Base-by-base conservation (phyloP, 345 rosid species). In the Brassica juncea region DNA sequence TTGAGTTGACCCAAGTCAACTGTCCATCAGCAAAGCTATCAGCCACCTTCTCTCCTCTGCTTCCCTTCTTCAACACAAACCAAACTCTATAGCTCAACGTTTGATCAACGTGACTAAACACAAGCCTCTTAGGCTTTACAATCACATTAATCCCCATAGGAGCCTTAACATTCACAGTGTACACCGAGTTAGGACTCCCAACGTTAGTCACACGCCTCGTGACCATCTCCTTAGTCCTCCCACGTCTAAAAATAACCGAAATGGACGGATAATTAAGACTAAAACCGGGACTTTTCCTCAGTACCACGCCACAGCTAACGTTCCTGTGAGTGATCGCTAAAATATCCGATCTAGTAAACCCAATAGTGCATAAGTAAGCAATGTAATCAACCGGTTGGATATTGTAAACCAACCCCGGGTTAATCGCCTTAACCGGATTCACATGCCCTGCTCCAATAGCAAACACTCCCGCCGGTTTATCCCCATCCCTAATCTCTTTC, bases 401-500 rank as follows among this genome's bases (percentile, higher is more conserved):
- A 69, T 92, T 89, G 68, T 94, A 94, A 37, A 94, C 71, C 80
- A 94, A 58, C 59, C 98, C 99, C 8, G 99, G 98, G 81, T 84
- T 59, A 35, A 94, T 85, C 8, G 97, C 98, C 80, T 88, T 88
- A 28, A 16, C 54, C 0, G 98, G 99, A 84, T 91, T 92, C 67
- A 94, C 90, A 19, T 94, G 96, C 31, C 99, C 99, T 3, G 99
- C 88, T 82, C 99, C 99, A 0, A 84, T 87, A 0, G 98, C 90
- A 37, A 90, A 91, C 23, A 87, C 3, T 14, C 82, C 84, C 0
- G 96, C 96, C 3, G 88, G 81, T 72, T 89, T 86, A 58, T 85
- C 79, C 7, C 91, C 97, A 4, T 91, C 98, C 87, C 75, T 90
- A 35, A 92, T 91, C 14, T 86, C 89, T 71, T 87, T 88, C 58